These are phyloP conservation scores for Aspergillus novofumigatus DNA, from an alignment of 2,329 filamentous ascomycete genomes.

Conservation along the genomic window DNA sequence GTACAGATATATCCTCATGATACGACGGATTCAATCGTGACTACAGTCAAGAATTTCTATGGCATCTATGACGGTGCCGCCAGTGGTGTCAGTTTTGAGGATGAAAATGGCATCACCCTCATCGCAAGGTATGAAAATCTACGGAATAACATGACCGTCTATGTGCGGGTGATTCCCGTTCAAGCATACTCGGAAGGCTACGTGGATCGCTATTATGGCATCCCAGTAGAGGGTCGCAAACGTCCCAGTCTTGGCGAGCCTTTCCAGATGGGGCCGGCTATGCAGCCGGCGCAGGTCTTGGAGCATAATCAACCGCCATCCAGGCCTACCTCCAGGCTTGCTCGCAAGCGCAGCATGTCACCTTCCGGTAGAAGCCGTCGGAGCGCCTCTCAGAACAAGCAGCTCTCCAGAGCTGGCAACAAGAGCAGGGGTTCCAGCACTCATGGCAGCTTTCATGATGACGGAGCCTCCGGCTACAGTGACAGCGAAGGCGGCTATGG, in stretches of 20 bases:
- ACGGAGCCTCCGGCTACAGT: constrained; percentile 72
- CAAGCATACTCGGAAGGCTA: constrained; percentile 49
- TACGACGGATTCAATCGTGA: constrained; percentile 95
- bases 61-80: constrained; percentile 80
- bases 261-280: constrained; percentile 59
- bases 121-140: constrained; percentile 98
- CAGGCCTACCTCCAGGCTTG: constrained; percentile 65
- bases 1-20: constrained; percentile 91
- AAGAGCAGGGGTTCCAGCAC: constrained; percentile 65
- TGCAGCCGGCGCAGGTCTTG: constrained; percentile 45
- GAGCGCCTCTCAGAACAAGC: constrained; percentile 74
- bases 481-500: constrained; percentile 79
- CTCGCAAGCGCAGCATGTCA: constrained; percentile 74
- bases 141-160: constrained; percentile 84
- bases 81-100: constrained; percentile 91
- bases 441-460: constrained; percentile 61
- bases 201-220: constrained; percentile 42
- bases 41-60: constrained; percentile 98
- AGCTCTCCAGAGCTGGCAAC: constrained; percentile 60
- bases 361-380: constrained; percentile 67
- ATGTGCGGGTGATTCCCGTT: constrained; percentile 73
- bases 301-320: constrained; percentile 61
- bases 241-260: constrained; percentile 60
- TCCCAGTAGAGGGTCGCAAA: constrained; percentile 51
- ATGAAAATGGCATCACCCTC: constrained; percentile 79